A percentile compares a stretch with the other conserved stretches of the same genome.
phyloP scores from a whole-genome alignment of 1,139 yeast genomes.

The Pichia sp. region DNA sequence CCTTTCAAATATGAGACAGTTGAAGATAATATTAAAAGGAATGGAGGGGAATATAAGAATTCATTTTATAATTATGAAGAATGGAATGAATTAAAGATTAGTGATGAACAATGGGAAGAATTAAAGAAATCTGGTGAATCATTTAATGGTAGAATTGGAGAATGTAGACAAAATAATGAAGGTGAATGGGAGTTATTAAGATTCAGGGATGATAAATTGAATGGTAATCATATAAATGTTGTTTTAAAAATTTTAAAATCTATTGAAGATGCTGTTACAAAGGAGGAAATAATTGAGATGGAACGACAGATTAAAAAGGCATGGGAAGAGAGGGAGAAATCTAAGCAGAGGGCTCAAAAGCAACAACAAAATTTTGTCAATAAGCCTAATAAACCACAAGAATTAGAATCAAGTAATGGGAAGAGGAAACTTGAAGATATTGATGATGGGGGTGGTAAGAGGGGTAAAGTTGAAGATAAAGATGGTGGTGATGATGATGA shows the following conservation, averaged over 20 bases:
- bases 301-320: conserved; percentile 37
- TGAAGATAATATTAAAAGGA: conserved; percentile 23
- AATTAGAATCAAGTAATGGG: not conserved
- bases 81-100: conserved; percentile 56
- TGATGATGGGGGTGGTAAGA: conserved; percentile 2
- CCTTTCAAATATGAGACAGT: conserved; percentile 21
- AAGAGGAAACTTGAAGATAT: conserved; percentile 12
- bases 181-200: conserved; percentile 79
- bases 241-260: conserved; percentile 78
- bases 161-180: conserved; percentile 51
- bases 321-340: conserved; percentile 42
- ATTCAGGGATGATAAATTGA: conserved; percentile 85
- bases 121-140: conserved; percentile 70
- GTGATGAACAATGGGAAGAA: conserved; percentile 75
- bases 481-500: conserved; percentile 20
- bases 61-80: conserved; percentile 44
- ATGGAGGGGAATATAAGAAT: conserved; percentile 26
- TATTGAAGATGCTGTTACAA: conserved; percentile 78
- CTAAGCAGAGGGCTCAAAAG: conserved; percentile 15
- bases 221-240: conserved; percentile 77
- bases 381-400: conserved; percentile 2
- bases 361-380: conserved; percentile 18
- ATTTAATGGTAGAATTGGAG: conserved; percentile 83
- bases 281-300: conserved; percentile 58
- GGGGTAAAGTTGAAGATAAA: conserved; percentile 3